These are phyloP conservation scores for Marasmius fiardii DNA, from an alignment of 1,284 basidiomycete genomes.

Conservation along the genomic window DNA sequence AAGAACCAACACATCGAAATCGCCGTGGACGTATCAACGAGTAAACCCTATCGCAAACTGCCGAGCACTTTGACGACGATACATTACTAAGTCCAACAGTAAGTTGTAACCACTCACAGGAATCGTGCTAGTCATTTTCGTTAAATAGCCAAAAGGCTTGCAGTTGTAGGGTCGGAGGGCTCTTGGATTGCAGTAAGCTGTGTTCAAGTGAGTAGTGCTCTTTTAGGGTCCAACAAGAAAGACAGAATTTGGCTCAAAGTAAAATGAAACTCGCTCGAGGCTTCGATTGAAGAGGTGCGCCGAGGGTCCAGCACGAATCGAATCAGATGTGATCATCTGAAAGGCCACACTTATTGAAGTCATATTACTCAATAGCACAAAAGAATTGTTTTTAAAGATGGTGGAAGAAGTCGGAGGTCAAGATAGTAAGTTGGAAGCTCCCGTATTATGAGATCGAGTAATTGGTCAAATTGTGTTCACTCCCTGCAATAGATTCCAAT, in stretches of 20 bases:
- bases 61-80: no score
- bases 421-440: neutral
- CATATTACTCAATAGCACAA: constrained; percentile 6
- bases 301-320: neutral
- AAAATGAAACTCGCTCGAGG: neutral
- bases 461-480: constrained; percentile 10
- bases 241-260: neutral
- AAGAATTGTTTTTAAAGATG: constrained; percentile 3
- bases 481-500: constrained; percentile 2
- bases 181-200: neutral
- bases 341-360: neutral
- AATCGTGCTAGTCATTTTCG: constrained; percentile 39
- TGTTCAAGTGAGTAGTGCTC: neutral
- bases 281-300: neutral
- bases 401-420: constrained; percentile 8
- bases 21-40: no score
- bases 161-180: constrained; percentile 1
- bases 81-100: no score
- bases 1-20: no score
- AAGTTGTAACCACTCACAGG: constrained; percentile 46
- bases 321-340: neutral
- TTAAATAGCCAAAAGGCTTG: constrained; percentile 59
- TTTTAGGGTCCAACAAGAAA: neutral
- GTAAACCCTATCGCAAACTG: no score
- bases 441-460: constrained; percentile 9